Evolutionary conservation across 2,329 filamentous ascomycete genomes (phyloP).

Genomic region (Dactylellina sp.): DNA sequence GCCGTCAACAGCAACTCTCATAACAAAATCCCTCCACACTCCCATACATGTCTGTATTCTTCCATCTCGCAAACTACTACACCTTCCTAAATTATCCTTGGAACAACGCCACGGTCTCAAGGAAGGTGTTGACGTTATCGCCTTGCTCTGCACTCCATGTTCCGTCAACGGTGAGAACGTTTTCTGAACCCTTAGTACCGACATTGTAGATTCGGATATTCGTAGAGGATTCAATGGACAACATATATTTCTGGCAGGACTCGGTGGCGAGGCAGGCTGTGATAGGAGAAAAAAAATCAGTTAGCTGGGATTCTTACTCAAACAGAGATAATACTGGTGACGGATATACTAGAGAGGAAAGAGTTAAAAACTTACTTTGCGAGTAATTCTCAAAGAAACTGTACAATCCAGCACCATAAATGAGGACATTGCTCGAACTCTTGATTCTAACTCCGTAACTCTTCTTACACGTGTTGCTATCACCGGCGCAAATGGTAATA

Average conservation of each 20-base stretch:
- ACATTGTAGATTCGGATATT: constrained; percentile 45
- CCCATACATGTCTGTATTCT: neutral
- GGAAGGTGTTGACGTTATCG: constrained; percentile 36
- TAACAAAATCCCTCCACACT: neutral
- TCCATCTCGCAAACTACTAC: too few species aligned
- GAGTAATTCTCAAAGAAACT: constrained; percentile 62
- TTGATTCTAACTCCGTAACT: constrained; percentile 61
- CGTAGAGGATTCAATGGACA: constrained; percentile 28
- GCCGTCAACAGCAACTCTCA: neutral
- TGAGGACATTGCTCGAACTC: constrained; percentile 60
- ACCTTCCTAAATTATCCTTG: constrained; percentile 2
- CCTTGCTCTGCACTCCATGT: constrained; percentile 24
- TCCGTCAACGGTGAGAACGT: constrained; percentile 29
- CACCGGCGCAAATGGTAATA: constrained; percentile 19
- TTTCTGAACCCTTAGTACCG: constrained; percentile 35
- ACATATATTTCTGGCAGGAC: constrained; percentile 50
- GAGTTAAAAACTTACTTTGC: constrained; percentile 28
- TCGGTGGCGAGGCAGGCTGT: constrained; percentile 49
- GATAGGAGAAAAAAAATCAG: constrained; percentile 4
- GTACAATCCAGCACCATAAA: constrained; percentile 63
- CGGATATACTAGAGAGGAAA: neutral
- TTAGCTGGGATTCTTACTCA: constrained; percentile 19
- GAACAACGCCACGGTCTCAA: constrained; percentile 22
- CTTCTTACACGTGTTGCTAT: constrained; percentile 59
- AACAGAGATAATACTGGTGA: neutral